These are phyloP conservation scores for Alternaria sp. DNA, from an alignment of 2,329 filamentous ascomycete genomes.

Conservation along the genomic window DNA sequence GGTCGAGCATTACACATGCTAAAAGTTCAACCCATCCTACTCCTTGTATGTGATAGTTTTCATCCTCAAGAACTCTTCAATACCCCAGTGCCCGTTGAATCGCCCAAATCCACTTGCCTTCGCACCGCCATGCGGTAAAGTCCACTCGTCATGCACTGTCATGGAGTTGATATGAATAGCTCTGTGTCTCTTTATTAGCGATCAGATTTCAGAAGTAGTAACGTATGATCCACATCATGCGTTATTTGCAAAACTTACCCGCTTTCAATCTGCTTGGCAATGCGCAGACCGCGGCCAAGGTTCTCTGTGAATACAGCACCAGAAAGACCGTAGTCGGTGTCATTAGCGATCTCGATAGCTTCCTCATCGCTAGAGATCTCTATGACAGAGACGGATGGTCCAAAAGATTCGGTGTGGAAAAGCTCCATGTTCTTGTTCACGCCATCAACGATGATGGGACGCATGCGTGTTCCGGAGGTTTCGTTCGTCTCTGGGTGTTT, in stretches of 20 bases:
- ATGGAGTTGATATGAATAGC: conserved; percentile 62
- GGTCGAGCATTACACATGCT: too few species aligned
- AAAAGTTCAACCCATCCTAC: conserved; percentile 11
- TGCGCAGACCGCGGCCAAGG: conserved; percentile 57
- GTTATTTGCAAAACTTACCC: conserved; percentile 54
- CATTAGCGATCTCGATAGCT: conserved; percentile 77
- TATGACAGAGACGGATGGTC: conserved; percentile 74
- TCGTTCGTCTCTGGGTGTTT: conserved; percentile 51
- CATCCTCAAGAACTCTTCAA: conserved; percentile 57
- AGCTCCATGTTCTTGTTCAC: conserved; percentile 77
- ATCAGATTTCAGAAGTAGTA: background rate
- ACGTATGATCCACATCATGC: background rate
- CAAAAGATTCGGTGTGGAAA: conserved; percentile 79
- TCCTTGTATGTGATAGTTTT: conserved; percentile 55
- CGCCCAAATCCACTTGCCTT: conserved; percentile 60
- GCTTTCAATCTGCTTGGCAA: conserved; percentile 62
- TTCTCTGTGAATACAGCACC: conserved; percentile 77
- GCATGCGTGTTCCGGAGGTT: conserved; percentile 59
- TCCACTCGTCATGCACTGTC: conserved; percentile 60
- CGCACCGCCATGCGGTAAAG: conserved; percentile 59
- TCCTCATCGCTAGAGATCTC: conserved; percentile 74
- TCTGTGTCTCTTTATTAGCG: conserved; percentile 22
- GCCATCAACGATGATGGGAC: conserved; percentile 72
- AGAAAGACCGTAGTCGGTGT: conserved; percentile 79
- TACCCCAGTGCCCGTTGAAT: conserved; percentile 56